Evolutionary conservation across 331 rosid species (phyloP), one percentile per base, ranked within the genome.

Genomic region (Quercus lobata): DNA sequence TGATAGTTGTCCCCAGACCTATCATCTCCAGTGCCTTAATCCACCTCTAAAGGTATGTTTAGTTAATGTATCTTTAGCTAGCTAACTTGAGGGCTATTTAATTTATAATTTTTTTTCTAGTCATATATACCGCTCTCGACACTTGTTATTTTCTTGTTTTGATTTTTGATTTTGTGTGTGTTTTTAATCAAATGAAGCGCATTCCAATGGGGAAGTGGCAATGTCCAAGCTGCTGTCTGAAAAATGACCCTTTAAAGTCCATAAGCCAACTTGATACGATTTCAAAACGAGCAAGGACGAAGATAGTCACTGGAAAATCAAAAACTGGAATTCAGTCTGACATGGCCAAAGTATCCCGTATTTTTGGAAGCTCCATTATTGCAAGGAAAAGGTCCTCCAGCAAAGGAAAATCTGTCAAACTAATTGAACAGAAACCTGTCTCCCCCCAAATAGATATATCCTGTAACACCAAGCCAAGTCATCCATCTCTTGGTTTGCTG

Each of bases 11-110:
- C 99, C 99, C 74, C 90, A 88, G 81, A 96, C 99, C 16, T 96
- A 96, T 85, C 99, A 96, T 84, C 86, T 91, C 69, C 94, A 96
- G 84, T 96, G 99, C 78, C 99, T 96, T 55, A 78, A 87, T 81
- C 99, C 99, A 24, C 99, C 99, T 84, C 98, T 96, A 76, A 96
- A 96, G 99, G 99, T 96, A 86, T 84, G 86, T 70, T 52, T 35
- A 55, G 29, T 74, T 75, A 52, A 73, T 29, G 35, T 17, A 35
- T 16, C n/a, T 41, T 86, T 74, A 4, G 52, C 73, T 21, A 53
- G 79, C 82, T 79, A 71, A 75, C 78, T 41, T 49, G 41, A 63
- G 30, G 56, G 27, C 83, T 84, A 24, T 54, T 68, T 72, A 73
- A 71, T 80, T 79, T 75, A 55, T 76, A 46, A 2, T 37, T 14